Evolutionary conservation across 768 basidiomycete species (phyloP).

Genomic region (Suillus sp.): DNA sequence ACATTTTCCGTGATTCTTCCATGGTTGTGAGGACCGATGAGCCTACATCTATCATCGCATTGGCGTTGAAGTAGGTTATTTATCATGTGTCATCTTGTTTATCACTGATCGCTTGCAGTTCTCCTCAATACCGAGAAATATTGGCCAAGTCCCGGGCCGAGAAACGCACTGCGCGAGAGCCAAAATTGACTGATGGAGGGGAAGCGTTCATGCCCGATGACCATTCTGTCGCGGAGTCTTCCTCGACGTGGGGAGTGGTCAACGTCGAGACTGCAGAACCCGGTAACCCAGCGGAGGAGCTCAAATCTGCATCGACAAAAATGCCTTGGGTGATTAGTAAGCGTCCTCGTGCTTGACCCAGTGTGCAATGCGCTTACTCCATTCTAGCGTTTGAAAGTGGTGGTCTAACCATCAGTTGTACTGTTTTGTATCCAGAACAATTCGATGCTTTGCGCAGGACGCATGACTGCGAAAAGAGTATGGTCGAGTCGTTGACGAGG

Average conservation of each 20-base stretch:
- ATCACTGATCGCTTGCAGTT: conserved; percentile 45
- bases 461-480: conserved; percentile 92
- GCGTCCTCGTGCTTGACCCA: conserved; percentile 29
- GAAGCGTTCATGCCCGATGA: conserved; percentile 96
- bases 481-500: conserved; percentile 89
- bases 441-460: conserved; percentile 92
- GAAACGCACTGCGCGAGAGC: conserved; percentile 63
- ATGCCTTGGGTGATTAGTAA: conserved; percentile 81
- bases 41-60: conserved; percentile 96
- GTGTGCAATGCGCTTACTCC: conserved; percentile 6
- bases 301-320: conserved; percentile 74
- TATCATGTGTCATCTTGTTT: neutral
- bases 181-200: conserved; percentile 60
- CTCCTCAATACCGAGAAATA: conserved; percentile 82
- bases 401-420: conserved; percentile 88
- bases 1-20: conserved; percentile 91
- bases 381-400: conserved; percentile 84
- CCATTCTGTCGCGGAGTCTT: conserved; percentile 75
- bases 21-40: conserved; percentile 97
- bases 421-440: conserved; percentile 93
- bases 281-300: conserved; percentile 73
- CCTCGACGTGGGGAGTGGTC: conserved; percentile 92
- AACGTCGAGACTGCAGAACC: conserved; percentile 72
- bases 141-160: conserved; percentile 75
- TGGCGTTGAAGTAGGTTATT: conserved; percentile 76